Evolutionary conservation across 257 asterid species (phyloP), one percentile per base, ranked within the genome.

Genomic region (Anisodus acutangulus): DNA sequence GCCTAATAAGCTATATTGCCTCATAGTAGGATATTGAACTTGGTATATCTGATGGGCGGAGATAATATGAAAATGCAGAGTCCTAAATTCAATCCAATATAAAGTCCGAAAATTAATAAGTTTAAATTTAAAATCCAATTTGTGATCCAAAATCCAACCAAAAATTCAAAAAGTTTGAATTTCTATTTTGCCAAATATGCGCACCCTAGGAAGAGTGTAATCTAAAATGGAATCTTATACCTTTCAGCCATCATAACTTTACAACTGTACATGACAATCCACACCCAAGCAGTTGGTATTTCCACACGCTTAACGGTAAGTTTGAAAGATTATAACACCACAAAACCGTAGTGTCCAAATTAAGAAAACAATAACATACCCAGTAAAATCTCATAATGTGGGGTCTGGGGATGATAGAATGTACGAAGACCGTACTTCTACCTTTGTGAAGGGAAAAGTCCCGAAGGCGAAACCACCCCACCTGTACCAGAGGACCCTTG

Each of bases 201-300:
- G 10, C n/a, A 66, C 10, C 72, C n/a, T 66, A 13, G 15, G 3
- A 67, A 37, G 3, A 12, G 74, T 67, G 22, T 13, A 5, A 11
- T 16, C 17, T 67, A 12, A 67, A 67, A 12, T 2, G 47, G 19
- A 35, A 66, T 12, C 41, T 35, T 67, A 4, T 67, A 67, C 13
- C 2, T 58, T 39, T 39, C 78, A 69, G 53, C 53, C 39, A 3
- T 69, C 35, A 0, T 39, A 71, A 71, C 57, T 74, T 74, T 74
- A 74, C 60, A 11, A 74, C 80, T 49, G 60, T 49, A 74, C 22
- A 3, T 74, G 80, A n/a, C 80, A 47, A 72, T 47, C 4, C n/a
- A 45, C 8, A 15, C 39, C 69, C 13, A 22, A 22, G 43, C 4
- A 26, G 41, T 26, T 64, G 10, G 43, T 26, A 62, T 19, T 19